Percentiles rank a stretch among this genome's conserved stretches.
Evolutionary conservation across 169 alveolate species (phyloP).

Genomic region (Plasmodium fragile): DNA sequence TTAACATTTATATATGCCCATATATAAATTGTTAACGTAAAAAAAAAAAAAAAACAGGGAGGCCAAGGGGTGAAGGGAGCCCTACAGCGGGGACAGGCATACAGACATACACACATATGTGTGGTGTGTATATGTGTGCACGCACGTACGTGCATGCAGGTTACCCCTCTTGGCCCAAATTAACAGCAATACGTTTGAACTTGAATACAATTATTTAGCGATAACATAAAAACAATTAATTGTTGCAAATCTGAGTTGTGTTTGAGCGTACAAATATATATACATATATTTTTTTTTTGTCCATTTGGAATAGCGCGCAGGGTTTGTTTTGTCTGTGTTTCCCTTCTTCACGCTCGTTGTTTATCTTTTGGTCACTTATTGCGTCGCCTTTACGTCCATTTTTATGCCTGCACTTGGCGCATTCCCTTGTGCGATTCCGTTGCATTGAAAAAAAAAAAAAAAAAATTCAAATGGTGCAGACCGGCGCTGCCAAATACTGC

Average conservation of each 20-base stretch:
- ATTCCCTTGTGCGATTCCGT: neutral
- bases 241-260: slow-evolving; percentile 6
- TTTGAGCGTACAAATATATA: neutral
- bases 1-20: slow-evolving; percentile 8
- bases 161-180: neutral
- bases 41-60: neutral
- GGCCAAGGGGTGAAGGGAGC: neutral
- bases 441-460: neutral
- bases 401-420: neutral
- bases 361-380: neutral
- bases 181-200: neutral
- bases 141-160: neutral
- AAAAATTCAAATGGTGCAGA: neutral
- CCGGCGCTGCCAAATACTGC: neutral
- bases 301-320: neutral
- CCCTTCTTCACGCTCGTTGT: neutral
- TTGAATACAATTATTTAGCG: neutral
- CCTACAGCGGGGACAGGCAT: neutral
- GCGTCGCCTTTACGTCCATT: neutral
- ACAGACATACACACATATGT: neutral
- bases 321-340: neutral
- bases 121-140: slow-evolving; percentile 1
- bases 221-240: neutral
- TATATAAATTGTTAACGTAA: slow-evolving; percentile 5
- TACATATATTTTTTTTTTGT: neutral